These are phyloP conservation scores for Phytophthora fragariaefolia DNA, from an alignment of 352 stramenopile species.

Conservation along the genomic window DNA sequence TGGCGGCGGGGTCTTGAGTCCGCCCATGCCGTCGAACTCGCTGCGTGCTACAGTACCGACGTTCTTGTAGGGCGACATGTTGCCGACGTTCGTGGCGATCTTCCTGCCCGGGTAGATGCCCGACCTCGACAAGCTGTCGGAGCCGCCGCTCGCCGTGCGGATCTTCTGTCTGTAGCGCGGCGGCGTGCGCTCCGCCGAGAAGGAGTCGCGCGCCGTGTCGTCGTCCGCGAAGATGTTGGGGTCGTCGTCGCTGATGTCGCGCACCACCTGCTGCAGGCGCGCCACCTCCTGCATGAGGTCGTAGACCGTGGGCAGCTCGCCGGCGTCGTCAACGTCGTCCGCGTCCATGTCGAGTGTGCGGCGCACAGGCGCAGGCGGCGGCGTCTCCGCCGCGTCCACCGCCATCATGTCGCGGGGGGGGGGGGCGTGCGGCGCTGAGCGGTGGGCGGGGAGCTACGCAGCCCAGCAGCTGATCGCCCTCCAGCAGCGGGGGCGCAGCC, in stretches of 20 bases:
- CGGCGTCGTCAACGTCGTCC: conserved; percentile 29
- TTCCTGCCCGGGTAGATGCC: conserved; percentile 41
- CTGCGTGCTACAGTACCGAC: conserved; percentile 16
- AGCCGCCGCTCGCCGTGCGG: conserved; percentile 21
- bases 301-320: conserved; percentile 53
- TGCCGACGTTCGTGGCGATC: conserved; percentile 27
- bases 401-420: conserved; percentile 4
- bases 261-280: conserved; percentile 52
- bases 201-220: conserved; percentile 27
- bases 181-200: conserved; percentile 27
- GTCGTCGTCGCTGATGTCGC: conserved; percentile 46
- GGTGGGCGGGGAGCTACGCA: neutral
- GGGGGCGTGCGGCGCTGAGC: no score
- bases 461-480: neutral
- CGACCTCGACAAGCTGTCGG: conserved; percentile 33
- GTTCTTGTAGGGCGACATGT: conserved; percentile 45
- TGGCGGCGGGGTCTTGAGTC: conserved; percentile 47
- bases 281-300: conserved; percentile 64
- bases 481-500: neutral
- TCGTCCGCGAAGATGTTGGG: conserved; percentile 42
- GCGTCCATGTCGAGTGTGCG: conserved; percentile 39
- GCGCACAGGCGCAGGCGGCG: conserved; percentile 24
- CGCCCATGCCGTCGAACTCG: conserved; percentile 24
- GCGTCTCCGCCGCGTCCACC: conserved; percentile 10
- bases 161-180: conserved; percentile 34